A percentile compares a stretch with the other conserved stretches of the same genome.
These are phyloP conservation scores for Arachnomyces sp. DNA, from an alignment of 2,329 filamentous ascomycete species.

Conservation along the genomic window DNA sequence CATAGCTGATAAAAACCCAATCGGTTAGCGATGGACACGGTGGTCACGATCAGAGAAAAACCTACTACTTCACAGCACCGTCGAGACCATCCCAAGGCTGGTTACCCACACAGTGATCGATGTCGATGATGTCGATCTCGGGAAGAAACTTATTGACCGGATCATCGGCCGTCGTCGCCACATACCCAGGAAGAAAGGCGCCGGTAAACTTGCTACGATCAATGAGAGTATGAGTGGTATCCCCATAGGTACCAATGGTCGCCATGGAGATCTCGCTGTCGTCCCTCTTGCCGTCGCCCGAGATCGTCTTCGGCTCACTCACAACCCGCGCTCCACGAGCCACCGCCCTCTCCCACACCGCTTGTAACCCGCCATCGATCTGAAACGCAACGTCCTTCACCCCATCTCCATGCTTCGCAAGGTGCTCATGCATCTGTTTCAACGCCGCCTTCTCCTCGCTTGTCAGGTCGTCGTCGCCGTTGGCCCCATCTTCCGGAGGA, in stretches of 20 bases:
- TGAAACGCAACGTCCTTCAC: constrained; percentile 90
- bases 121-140: constrained; percentile 59
- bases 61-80: constrained; percentile 46
- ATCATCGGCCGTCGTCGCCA: constrained; percentile 41
- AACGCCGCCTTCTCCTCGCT: constrained; percentile 56
- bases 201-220: constrained; percentile 61
- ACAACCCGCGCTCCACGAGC: constrained; percentile 59
- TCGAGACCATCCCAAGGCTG: constrained; percentile 83
- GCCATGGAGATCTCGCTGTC: constrained; percentile 61
- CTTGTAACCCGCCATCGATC: constrained; percentile 65
- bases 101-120: constrained; percentile 94
- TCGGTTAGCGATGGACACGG: neutral
- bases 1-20: constrained; percentile 65
- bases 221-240: constrained; percentile 83
- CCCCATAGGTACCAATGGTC: constrained; percentile 75
- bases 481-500: constrained; percentile 40
- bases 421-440: constrained; percentile 66
- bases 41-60: constrained; percentile 16
- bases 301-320: constrained; percentile 46
- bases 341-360: constrained; percentile 65
- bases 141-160: constrained; percentile 47
- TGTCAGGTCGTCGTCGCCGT: constrained; percentile 51
- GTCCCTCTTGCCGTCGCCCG: constrained; percentile 44
- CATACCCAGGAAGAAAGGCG: constrained; percentile 71
- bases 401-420: constrained; percentile 77